Evolutionary conservation across 768 basidiomycete species (phyloP).

Genomic region (Sarcomyxa edulis): DNA sequence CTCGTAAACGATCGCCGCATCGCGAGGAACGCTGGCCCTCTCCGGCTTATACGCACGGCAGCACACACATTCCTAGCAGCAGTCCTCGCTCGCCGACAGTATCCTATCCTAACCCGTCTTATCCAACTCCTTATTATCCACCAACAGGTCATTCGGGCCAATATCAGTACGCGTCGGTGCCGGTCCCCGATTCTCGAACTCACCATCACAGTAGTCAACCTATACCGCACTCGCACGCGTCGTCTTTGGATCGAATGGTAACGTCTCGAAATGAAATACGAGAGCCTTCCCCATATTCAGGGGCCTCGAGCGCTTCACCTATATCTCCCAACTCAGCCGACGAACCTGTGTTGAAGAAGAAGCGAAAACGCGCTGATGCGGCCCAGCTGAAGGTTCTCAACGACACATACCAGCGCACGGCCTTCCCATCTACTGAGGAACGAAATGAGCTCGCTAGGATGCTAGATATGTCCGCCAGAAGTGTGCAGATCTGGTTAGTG

Average conservation of each 20-base stretch:
- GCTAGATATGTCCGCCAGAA: slow-evolving; percentile 79
- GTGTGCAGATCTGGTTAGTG: slow-evolving; percentile 80
- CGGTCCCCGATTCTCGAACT: slow-evolving; percentile 11
- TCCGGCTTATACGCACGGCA: slow-evolving; percentile 39
- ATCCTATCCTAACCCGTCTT: slow-evolving; percentile 48
- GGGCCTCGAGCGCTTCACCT: slow-evolving; percentile 24
- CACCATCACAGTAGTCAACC: slow-evolving; percentile 19
- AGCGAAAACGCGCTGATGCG: slow-evolving; percentile 81
- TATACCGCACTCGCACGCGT: slow-evolving; percentile 15
- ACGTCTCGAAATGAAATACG: slow-evolving; percentile 32
- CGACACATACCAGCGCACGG: slow-evolving; percentile 74
- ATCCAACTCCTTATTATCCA: slow-evolving; percentile 33
- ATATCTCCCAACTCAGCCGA: slow-evolving; percentile 38
- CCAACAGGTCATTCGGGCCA: too few relatives aligned
- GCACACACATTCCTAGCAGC: slow-evolving; percentile 28
- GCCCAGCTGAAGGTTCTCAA: slow-evolving; percentile 77
- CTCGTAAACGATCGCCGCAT: slow-evolving; percentile 52
- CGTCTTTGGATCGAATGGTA: slow-evolving; percentile 18
- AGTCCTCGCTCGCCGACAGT: slow-evolving; percentile 62
- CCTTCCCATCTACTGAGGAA: slow-evolving; percentile 86
- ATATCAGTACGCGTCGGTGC: too few relatives aligned
- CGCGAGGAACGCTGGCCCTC: slow-evolving; percentile 31
- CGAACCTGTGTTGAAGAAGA: slow-evolving; percentile 79
- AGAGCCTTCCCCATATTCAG: slow-evolving; percentile 36
- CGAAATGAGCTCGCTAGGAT: slow-evolving; percentile 70